A percentile compares a stretch with the other conserved stretches of the same genome.
Conservation (phyloP, 1,284 basidiomycete genomes). For the Microbotryum intermedium region DNA sequence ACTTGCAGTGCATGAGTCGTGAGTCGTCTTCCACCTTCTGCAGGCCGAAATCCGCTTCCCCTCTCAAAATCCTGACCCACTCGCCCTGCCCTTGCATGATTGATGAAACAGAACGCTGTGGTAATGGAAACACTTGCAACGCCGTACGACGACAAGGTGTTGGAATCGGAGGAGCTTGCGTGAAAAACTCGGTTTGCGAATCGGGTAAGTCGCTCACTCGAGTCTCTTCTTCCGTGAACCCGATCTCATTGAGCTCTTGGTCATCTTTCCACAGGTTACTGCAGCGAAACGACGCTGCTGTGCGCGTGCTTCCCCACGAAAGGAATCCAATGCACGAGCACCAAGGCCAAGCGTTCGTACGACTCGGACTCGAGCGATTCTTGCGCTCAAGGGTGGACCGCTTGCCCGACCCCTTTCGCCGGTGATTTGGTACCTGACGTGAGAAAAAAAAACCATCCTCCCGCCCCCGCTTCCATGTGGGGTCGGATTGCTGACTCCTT, state of each 20-base stretch:
- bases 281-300: no score
- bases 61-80: no score
- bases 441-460: no score
- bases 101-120: conserved; percentile 17
- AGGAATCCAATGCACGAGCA: no score
- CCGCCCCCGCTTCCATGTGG: no score
- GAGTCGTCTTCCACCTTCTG: not conserved
- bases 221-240: no score
- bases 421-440: no score
- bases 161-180: conserved; percentile 21
- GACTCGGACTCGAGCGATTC: not conserved
- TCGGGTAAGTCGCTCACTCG: not conserved
- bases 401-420: not conserved
- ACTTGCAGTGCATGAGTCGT: conserved; percentile 26
- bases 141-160: conserved; percentile 14
- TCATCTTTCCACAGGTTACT: not conserved
- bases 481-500: no score
- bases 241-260: no score
- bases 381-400: not conserved
- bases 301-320: no score
- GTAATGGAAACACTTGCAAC: conserved; percentile 11
- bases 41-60: no score
- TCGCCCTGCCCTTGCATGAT: no score
- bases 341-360: not conserved
- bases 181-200: conserved; percentile 17